Conservation (phyloP, 257 asterid genomes). For the Fraxinus cuspidata region DNA sequence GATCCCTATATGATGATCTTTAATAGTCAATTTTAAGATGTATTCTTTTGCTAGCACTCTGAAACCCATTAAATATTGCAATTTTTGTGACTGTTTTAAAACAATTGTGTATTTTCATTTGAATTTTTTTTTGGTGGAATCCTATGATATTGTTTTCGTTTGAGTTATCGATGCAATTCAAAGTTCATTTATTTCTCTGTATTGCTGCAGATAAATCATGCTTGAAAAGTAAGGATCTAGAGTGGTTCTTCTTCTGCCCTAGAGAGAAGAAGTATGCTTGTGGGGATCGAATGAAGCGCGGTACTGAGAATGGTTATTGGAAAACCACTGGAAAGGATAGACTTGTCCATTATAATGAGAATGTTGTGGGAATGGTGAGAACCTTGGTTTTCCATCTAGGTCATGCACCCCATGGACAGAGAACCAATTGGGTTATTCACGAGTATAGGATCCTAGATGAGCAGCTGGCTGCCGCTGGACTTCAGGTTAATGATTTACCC, state of each 20-base stretch:
- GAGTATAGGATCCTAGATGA: constrained; percentile 63
- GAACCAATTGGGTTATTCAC: constrained; percentile 85
- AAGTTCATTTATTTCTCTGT: neutral
- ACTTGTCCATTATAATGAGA: constrained; percentile 30
- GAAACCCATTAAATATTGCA: neutral
- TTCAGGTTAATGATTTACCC: constrained; percentile 45
- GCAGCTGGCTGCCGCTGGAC: constrained; percentile 51
- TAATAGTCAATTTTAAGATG: neutral
- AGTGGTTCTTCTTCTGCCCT: constrained; percentile 94
- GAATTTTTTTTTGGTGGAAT: neutral
- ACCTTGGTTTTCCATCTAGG: constrained; percentile 84
- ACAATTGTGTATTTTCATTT: neutral
- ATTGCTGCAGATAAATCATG: constrained; percentile 60
- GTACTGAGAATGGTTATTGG: constrained; percentile 84
- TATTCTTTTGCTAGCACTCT: neutral
- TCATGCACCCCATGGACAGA: constrained; percentile 63
- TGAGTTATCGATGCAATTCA: neutral
- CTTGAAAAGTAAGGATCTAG: constrained; percentile 66
- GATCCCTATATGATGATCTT: neutral
- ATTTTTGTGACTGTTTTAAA: neutral
- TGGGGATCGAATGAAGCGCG: constrained; percentile 76
- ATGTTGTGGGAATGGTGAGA: constrained; percentile 64
- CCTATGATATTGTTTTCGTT: neutral
- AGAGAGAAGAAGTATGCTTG: constrained; percentile 78
- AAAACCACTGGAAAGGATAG: constrained; percentile 86